Percentiles rank a stretch among this genome's conserved stretches.
Conservation (phyloP, 768 basidiomycete species). For the Paxillus rubicundulus region DNA sequence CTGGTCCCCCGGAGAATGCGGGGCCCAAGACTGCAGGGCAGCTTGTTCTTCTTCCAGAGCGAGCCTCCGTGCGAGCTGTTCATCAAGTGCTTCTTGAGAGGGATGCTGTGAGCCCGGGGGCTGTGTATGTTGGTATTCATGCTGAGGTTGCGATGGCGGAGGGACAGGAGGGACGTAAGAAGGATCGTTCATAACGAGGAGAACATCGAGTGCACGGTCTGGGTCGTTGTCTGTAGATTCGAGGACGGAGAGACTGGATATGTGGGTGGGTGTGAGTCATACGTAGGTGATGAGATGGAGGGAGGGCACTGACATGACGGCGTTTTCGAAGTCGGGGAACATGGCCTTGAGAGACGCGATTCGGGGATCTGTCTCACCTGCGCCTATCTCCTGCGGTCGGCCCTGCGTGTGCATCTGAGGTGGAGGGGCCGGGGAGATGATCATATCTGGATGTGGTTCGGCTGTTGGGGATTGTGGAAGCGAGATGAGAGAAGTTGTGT, state of each 20-base stretch:
- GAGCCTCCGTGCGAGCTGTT: constrained; percentile 72
- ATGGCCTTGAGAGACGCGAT: constrained; percentile 57
- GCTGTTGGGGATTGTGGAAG: background rate
- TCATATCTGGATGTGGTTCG: constrained; percentile 11
- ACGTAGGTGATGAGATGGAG: background rate
- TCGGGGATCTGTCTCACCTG: constrained; percentile 39
- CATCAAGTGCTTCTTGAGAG: constrained; percentile 72
- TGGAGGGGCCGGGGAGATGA: constrained; percentile 15
- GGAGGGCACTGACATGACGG: constrained; percentile 52
- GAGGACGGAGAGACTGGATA: constrained; percentile 59
- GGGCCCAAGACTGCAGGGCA: constrained; percentile 18
- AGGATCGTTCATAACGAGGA: constrained; percentile 87
- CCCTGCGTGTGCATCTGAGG: background rate
- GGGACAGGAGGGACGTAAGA: constrained; percentile 49
- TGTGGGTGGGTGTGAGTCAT: background rate
- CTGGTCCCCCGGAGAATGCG: constrained; percentile 18
- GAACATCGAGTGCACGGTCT: constrained; percentile 70
- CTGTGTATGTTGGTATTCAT: constrained; percentile 20
- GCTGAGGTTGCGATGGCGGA: background rate
- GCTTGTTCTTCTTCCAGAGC: constrained; percentile 56
- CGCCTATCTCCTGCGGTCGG: background rate
- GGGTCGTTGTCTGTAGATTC: constrained; percentile 70
- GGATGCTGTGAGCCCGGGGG: constrained; percentile 15
- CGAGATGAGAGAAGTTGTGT: background rate
- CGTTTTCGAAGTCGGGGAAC: constrained; percentile 79